phyloP scores from a whole-genome alignment of 192 early-diverging fungal genomes.

The Coemansia sp. region DNA sequence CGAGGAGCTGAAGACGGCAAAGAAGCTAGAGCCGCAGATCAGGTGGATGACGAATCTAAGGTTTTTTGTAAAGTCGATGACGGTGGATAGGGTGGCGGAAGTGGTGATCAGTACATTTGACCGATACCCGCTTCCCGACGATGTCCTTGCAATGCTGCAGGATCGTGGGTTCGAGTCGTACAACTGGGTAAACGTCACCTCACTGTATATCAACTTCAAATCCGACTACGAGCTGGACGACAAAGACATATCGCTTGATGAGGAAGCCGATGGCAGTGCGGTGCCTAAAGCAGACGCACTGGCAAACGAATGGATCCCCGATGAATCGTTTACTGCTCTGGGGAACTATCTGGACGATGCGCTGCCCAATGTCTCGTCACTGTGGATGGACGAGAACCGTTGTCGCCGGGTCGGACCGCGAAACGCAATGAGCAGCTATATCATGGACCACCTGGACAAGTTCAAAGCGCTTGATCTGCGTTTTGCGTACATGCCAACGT shows the following conservation, averaged over 20 bases:
- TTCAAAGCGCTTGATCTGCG: constrained; percentile 18
- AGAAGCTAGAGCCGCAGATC: constrained; percentile 15
- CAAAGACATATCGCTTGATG: not conserved
- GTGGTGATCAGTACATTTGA: constrained; percentile 23
- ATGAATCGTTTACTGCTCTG: constrained; percentile 29
- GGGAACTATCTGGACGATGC: constrained; percentile 8
- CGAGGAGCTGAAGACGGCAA: constrained; percentile 22
- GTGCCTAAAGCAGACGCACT: not conserved
- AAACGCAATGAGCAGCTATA: constrained; percentile 30
- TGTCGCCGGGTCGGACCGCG: constrained; percentile 29
- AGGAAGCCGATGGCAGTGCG: not conserved
- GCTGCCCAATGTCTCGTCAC: constrained; percentile 16
- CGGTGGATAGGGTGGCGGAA: constrained; percentile 6
- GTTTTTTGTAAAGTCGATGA: not conserved
- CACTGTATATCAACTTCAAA: constrained; percentile 20
- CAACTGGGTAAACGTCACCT: constrained; percentile 12
- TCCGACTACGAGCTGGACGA: constrained; percentile 36
- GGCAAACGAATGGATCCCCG: constrained; percentile 27
- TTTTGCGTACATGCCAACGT: constrained; percentile 36
- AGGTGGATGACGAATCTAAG: constrained; percentile 31
- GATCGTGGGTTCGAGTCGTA: constrained; percentile 15
- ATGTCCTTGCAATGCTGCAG: constrained; percentile 23
- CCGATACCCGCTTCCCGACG: constrained; percentile 29
- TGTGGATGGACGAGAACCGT: constrained; percentile 33
- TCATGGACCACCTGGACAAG: constrained; percentile 15